Conservation (phyloP, 306 rosid species). For the Fagus crenata region DNA sequence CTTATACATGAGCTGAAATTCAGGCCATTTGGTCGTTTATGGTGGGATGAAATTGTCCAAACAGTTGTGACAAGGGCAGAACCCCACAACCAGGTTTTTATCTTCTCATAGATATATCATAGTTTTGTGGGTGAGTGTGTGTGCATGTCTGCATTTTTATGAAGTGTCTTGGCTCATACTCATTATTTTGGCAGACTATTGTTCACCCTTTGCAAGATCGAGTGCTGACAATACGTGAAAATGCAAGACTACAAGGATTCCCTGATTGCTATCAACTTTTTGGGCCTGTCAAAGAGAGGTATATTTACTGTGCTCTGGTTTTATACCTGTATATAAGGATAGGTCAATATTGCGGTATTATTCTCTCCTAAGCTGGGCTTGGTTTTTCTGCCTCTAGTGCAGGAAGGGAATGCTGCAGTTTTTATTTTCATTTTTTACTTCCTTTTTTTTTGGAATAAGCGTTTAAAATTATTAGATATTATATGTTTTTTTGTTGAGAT, state of each 20-base stretch:
- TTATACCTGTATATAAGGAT: background rate
- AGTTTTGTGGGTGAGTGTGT: no score
- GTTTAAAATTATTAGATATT: no score
- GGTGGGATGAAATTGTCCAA: conserved; percentile 56
- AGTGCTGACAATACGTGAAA: conserved; percentile 63
- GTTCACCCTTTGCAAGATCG: conserved; percentile 64
- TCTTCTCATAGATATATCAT: no score
- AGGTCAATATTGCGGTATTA: no score
- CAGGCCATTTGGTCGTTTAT: conserved; percentile 50
- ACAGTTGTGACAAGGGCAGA: conserved; percentile 58
- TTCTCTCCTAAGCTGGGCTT: no score
- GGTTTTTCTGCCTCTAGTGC: no score
- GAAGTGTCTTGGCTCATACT: background rate
- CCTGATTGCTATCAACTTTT: conserved; percentile 67
- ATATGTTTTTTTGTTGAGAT: no score
- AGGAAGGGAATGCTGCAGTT: no score
- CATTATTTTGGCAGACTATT: conserved; percentile 24
- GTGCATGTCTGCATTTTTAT: background rate
- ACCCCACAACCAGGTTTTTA: conserved; percentile 49
- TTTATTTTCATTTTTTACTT: no score
- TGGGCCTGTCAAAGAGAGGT: conserved; percentile 74
- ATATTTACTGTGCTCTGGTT: conserved; percentile 2
- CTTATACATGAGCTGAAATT: background rate
- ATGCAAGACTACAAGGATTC: conserved; percentile 75
- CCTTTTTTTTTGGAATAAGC: no score